phyloP scores from a whole-genome alignment of 148 eudicot species.

The Heliosperma pusillum region DNA sequence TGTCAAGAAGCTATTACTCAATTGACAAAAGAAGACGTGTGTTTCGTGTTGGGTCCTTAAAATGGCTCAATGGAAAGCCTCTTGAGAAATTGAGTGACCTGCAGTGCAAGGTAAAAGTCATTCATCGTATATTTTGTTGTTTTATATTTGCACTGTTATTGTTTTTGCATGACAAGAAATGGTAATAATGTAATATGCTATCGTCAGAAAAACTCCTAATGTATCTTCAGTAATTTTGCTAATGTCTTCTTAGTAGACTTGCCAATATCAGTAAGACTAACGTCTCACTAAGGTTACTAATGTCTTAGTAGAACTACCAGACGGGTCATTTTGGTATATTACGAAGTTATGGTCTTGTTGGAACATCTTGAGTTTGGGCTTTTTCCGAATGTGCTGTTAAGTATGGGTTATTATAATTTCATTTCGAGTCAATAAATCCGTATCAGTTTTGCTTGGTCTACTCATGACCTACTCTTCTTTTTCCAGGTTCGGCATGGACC shows the following conservation, averaged over 20 bases:
- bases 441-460: no score
- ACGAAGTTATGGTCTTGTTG: no score
- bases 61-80: conserved; percentile 65
- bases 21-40: conserved; percentile 83
- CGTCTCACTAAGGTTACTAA: no score
- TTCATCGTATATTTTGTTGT: background rate
- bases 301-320: no score
- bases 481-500: conserved; percentile 95
- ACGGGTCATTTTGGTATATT: no score
- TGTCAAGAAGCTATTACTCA: conserved; percentile 84
- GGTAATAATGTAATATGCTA: no score
- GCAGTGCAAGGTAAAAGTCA: conserved; percentile 69
- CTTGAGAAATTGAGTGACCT: conserved; percentile 43
- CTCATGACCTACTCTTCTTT: no score
- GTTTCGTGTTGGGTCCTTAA: conserved; percentile 86
- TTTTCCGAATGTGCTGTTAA: background rate
- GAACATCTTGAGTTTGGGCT: background rate
- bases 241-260: no score
- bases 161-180: background rate
- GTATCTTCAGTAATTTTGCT: no score
- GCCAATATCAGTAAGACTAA: no score
- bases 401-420: no score
- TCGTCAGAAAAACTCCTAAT: background rate
- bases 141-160: background rate
- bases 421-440: no score